A percentile compares a stretch with the other conserved stretches of the same genome.
Conservation (phyloP, 805 yeast genomes). For the Candida anglica region DNA sequence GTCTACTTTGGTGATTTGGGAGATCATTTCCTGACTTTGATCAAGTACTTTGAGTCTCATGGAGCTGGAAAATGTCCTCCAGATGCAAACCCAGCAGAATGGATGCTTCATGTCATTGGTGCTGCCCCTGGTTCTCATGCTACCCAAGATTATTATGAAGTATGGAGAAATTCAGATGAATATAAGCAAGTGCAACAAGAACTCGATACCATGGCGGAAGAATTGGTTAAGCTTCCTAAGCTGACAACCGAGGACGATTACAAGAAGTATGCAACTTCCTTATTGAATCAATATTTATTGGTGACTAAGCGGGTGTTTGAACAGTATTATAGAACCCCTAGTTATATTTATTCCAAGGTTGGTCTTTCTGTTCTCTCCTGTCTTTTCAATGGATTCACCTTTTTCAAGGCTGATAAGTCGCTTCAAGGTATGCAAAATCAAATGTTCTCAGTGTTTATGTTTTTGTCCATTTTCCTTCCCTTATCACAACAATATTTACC, state of each 20-base stretch:
- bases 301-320: conserved; percentile 28
- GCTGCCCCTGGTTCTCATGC: conserved; percentile 29
- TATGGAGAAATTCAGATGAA: conserved; percentile 19
- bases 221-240: conserved; percentile 16
- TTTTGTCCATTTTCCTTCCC: conserved; percentile 51
- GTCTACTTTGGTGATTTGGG: conserved; percentile 77
- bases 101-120: conserved; percentile 26
- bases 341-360: conserved; percentile 48
- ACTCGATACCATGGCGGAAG: conserved; percentile 15
- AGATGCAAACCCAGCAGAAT: conserved; percentile 66
- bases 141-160: conserved; percentile 18
- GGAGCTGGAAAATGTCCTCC: conserved; percentile 68
- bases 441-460: conserved; percentile 74
- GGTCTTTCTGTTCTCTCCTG: conserved; percentile 38
- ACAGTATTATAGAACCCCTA: conserved; percentile 34
- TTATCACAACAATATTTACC: conserved; percentile 63
- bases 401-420: conserved; percentile 46
- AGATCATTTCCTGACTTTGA: conserved; percentile 49
- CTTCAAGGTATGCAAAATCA: conserved; percentile 49
- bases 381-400: conserved; percentile 64
- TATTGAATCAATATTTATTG: conserved; percentile 16
- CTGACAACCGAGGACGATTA: conserved; percentile 9
- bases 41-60: conserved; percentile 59
- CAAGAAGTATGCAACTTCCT: conserved; percentile 12
- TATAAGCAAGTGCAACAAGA: conserved; percentile 9